Evolutionary conservation across 73 alveolate genomes (phyloP).

Genomic region (Paramecium octaurelia): DNA sequence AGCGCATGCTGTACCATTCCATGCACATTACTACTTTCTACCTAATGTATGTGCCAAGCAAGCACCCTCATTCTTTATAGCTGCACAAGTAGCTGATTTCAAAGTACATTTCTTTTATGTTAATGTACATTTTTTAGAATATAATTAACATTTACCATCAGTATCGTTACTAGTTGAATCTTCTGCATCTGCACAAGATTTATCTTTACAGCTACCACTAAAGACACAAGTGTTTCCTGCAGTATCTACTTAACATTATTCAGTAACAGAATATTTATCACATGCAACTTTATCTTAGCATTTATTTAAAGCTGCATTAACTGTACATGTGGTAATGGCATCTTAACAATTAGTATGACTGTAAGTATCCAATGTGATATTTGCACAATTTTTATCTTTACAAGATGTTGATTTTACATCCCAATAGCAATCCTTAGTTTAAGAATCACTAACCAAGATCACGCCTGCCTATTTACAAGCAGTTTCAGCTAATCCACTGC

Average conservation of each 20-base stretch:
- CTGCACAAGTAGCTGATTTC: background rate
- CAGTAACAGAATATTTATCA: background rate
- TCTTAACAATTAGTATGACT: background rate
- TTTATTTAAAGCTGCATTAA: background rate
- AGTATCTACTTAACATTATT: background rate
- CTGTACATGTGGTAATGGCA: background rate
- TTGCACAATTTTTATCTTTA: background rate
- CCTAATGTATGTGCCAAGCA: background rate
- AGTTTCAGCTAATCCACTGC: background rate
- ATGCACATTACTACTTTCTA: background rate
- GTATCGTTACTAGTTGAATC: background rate
- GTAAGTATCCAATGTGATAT: background rate
- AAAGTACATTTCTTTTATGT: background rate
- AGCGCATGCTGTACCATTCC: background rate
- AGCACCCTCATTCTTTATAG: background rate
- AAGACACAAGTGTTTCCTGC: background rate
- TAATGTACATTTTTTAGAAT: background rate
- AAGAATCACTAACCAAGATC: background rate
- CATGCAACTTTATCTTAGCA: background rate
- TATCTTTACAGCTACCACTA: background rate
- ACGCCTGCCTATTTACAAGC: background rate
- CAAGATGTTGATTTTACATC: background rate
- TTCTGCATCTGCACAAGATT: background rate
- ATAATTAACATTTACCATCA: background rate
- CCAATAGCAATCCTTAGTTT: background rate